Evolutionary conservation across 2,329 filamentous ascomycete genomes (phyloP).

Genomic region (Colletotrichum tropicale): DNA sequence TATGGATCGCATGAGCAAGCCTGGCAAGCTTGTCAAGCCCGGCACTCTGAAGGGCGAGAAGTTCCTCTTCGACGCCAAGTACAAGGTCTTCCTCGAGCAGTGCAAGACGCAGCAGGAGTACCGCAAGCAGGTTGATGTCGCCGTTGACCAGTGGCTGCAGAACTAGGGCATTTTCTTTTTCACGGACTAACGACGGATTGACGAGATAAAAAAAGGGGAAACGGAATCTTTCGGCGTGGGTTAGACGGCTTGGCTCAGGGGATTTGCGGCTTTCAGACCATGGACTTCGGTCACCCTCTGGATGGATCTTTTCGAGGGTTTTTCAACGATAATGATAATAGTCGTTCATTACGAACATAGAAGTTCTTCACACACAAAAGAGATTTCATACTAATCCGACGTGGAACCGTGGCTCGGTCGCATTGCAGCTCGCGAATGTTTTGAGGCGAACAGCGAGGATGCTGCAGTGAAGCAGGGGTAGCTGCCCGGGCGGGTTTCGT

Average conservation of each 20-base stretch:
- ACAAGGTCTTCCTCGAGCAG: constrained; percentile 94
- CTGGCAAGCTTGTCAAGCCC: constrained; percentile 82
- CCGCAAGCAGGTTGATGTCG: constrained; percentile 76
- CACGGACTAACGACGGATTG: neutral
- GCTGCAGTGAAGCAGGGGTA: neutral
- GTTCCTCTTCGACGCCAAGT: constrained; percentile 84
- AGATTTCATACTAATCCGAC: neutral
- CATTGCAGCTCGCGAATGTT: neutral
- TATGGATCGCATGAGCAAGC: constrained; percentile 97
- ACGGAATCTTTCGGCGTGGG: neutral
- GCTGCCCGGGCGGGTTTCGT: neutral
- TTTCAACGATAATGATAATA: constrained; percentile 4
- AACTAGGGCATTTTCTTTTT: neutral
- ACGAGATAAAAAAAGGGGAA: neutral
- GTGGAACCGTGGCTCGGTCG: neutral
- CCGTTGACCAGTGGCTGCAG: constrained; percentile 39
- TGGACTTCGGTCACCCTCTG: neutral
- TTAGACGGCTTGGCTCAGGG: neutral
- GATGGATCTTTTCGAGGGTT: neutral
- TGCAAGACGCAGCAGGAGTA: constrained; percentile 85
- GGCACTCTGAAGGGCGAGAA: constrained; percentile 75
- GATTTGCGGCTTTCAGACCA: neutral
- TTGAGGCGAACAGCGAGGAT: neutral
- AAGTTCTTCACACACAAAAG: neutral
- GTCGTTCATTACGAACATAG: neutral